These are phyloP conservation scores for Diversispora epigaea DNA, from an alignment of 192 early-diverging fungal species.

Conservation along the genomic window DNA sequence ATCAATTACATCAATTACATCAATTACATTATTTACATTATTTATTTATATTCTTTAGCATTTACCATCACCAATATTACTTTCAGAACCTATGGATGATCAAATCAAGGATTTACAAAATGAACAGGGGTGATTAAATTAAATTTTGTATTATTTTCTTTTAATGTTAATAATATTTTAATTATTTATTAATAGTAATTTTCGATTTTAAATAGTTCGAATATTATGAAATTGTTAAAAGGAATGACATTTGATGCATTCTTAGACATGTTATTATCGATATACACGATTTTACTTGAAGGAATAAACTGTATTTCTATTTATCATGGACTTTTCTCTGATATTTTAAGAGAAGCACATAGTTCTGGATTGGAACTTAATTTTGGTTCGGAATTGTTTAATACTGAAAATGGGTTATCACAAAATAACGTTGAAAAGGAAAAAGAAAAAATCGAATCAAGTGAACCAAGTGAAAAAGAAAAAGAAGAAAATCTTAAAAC, in stretches of 20 bases:
- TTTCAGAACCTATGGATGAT: conserved; percentile 2
- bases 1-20: too few relatives aligned
- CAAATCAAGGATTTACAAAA: neutral
- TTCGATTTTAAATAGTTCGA: conserved; percentile 40
- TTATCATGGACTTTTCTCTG: conserved; percentile 69
- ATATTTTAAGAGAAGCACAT: conserved; percentile 63
- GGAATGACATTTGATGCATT: conserved; percentile 86
- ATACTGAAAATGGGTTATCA: conserved; percentile 34
- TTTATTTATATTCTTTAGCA: conserved; percentile 16
- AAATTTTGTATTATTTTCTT: neutral
- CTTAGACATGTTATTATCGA: conserved; percentile 69
- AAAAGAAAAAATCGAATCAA: conserved; percentile 3
- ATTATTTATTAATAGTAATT: neutral
- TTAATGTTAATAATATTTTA: neutral
- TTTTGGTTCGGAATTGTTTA: conserved; percentile 36
- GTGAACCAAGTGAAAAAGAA: neutral
- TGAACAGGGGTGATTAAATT: neutral
- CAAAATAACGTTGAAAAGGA: conserved; percentile 9
- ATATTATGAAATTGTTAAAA: conserved; percentile 67
- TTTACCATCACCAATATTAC: neutral
- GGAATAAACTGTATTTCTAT: conserved; percentile 69
- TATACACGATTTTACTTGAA: conserved; percentile 74
- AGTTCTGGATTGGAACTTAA: conserved; percentile 38
- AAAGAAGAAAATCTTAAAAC: neutral
- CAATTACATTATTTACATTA: neutral